A percentile compares a stretch with the other conserved stretches of the same genome.
Conservation (phyloP, 306 rosid genomes). For the Citrullus colocynthis region DNA sequence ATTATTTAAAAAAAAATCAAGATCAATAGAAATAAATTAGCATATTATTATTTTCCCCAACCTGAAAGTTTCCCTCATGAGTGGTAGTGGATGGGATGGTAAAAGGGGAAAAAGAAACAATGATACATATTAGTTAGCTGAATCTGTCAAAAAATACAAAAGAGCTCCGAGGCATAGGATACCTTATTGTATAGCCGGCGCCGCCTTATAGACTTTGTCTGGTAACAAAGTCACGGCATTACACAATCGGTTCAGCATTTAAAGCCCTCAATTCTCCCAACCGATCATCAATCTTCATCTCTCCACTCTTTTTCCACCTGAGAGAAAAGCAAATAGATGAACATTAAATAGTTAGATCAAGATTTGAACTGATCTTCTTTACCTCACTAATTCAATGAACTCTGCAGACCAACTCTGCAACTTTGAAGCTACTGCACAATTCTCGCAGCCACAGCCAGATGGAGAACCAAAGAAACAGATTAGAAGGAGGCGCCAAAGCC, state of each 20-base stretch:
- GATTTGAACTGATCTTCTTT: constrained; percentile 15
- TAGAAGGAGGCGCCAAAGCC: constrained; percentile 65
- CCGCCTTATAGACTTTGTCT: constrained; percentile 14
- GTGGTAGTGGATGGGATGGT: not conserved
- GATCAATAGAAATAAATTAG: too few relatives aligned
- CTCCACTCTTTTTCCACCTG: constrained; percentile 13
- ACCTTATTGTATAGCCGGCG: constrained; percentile 41
- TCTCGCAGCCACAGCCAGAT: constrained; percentile 4
- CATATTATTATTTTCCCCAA: too few relatives aligned
- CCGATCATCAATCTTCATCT: constrained; percentile 20
- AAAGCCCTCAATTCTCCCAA: constrained; percentile 43
- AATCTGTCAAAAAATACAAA: constrained; percentile 37
- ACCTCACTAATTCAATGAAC: constrained; percentile 25
- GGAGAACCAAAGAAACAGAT: constrained; percentile 61
- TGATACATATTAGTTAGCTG: not conserved
- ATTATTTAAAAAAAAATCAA: too few relatives aligned
- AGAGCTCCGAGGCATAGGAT: constrained; percentile 29
- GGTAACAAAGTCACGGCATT: constrained; percentile 12
- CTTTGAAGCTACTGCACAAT: constrained; percentile 10
- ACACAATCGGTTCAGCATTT: constrained; percentile 38
- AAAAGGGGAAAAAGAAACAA: not conserved
- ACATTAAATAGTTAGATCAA: constrained; percentile 12
- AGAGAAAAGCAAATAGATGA: not conserved
- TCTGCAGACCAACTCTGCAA: not conserved
- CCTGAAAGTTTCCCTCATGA: not conserved